Base-by-base conservation (phyloP, 176 grass and related monocot genomes). In the Triticum dicoccoides region DNA sequence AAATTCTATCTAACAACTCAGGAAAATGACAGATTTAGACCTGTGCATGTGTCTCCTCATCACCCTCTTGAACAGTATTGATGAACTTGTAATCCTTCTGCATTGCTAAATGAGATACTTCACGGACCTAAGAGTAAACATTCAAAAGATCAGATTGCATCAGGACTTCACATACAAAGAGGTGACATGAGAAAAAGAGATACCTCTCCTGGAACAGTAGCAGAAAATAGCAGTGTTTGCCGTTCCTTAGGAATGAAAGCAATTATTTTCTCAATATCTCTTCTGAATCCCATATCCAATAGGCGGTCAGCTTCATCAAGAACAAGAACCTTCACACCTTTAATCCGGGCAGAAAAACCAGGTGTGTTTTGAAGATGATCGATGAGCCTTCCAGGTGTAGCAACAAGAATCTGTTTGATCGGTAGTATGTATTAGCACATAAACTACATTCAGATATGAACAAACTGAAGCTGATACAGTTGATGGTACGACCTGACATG, bases 261-360 rank as follows among this genome's bases (percentile, higher is more conserved):
- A 83, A 99, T 84, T 87, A 99, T 96, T 76, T 88, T 96, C 83
- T 99, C 97, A 84, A 98, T 96, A 83, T 96, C 97, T 86, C 86
- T 99, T 76, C 89, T 83, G 82, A 99, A 99, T 63, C 97, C 94
- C 94, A 99, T 99, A 88, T 99, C 97, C 76, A 96, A 90, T 72
- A 99, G 83, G 77, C 88, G 92, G 83, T 99, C 97, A 79, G 97
- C 94, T 89, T 99, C 97, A 88, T 99, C 97, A 83, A 99, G 91
- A 84, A 99, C 84, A 84, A 96, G 90, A 77, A 99, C 87, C 39
- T 99, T 99, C 29, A 99, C 84, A 49, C 94, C 97, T 80, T 78
- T 99, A 35, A 99, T 88, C 62, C 94, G 87, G 62, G 85, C 71
- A 54, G 83, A 79, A 86, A 99, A 96, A 88, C 94, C 97, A 56